Evolutionary conservation across 169 alveolate genomes (phyloP), one percentile per base, ranked within the genome.

Genomic region (Cytauxzoon felis): DNA sequence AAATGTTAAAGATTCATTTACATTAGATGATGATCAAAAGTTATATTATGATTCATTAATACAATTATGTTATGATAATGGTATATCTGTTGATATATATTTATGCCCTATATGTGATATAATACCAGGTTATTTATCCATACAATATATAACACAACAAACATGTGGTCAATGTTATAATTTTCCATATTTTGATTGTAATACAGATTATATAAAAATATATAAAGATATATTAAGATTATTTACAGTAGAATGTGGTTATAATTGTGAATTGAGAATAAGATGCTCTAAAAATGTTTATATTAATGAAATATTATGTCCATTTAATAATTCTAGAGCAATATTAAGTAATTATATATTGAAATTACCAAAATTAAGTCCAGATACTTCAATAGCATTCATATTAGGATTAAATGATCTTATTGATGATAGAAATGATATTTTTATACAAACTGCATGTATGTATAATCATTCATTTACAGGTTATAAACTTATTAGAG

Each of bases 401-500:
- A 40, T 52, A 52, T 36, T 85, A 4, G 45, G 60, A 32, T 38
- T 80, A 40, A 72, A 83, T 41, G 87, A 85, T 32, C 43, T 85
- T 16, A 52, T 73, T 23, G 78, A 59, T 41, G 70, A 65, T 51
- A 64, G 47, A 53, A 59, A 58, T 34, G 78, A 49, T 18, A 60
- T 85, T 21, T 80, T 70, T 24, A 47, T 85, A 32, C 91, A 85
- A 9, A 42, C 70, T n/a, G 91, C 91, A 23, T 85, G 91, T 32
- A 65, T 85, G 67, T 80, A 85, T 47, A 79, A 70, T 21, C 65
- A 66, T 56, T 64, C 67, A 34, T 29, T 81, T 13, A 27, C 38
- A 36, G 91, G 91, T 0, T 59, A 52, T 32, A 73, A 69, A 29
- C 67, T 54, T 18, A 79, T 85, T 16, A 66, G 91, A 19, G 78